Percentiles rank a stretch among this genome's conserved stretches.
Conservation (phyloP, 805 yeast species). For the Sugiyamaella chiloensis region DNA sequence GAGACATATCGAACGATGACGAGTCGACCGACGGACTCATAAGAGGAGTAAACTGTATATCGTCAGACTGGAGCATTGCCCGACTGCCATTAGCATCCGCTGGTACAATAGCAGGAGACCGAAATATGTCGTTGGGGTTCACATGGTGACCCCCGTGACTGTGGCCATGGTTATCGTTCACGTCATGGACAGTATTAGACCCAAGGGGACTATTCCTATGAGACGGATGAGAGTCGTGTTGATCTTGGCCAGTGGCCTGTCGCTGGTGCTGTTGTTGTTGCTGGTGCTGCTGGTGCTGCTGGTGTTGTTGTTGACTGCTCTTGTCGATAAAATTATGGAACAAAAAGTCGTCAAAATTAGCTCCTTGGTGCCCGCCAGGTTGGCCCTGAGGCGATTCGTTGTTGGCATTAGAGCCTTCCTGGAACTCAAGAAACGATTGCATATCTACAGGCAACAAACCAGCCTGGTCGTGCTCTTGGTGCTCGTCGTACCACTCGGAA, state of each 20-base stretch:
- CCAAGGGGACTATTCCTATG: too few species aligned
- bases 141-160: conserved; percentile 21
- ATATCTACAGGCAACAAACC: conserved; percentile 9
- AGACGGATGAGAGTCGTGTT: conserved; percentile 8
- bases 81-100: conserved; percentile 6
- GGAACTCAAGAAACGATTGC: conserved; percentile 10
- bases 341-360: conserved; percentile 11
- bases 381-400: conserved; percentile 1
- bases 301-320: background rate
- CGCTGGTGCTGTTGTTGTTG: conserved; percentile 8
- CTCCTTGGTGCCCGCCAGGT: background rate
- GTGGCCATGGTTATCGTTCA: conserved; percentile 6
- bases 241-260: conserved; percentile 4
- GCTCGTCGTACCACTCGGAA: conserved; percentile 6
- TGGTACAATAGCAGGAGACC: conserved; percentile 20
- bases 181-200: conserved; percentile 10
- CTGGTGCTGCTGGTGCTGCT: background rate
- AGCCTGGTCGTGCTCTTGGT: conserved; percentile 11
- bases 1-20: conserved; percentile 39
- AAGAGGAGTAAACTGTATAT: conserved; percentile 66
- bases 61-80: conserved; percentile 34
- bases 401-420: background rate
- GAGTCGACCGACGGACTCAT: conserved; percentile 60
- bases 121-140: conserved; percentile 23
- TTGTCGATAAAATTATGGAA: conserved; percentile 6